Evolutionary conservation across 1,284 basidiomycete species (phyloP).

Genomic region (Puccinia novopanici): DNA sequence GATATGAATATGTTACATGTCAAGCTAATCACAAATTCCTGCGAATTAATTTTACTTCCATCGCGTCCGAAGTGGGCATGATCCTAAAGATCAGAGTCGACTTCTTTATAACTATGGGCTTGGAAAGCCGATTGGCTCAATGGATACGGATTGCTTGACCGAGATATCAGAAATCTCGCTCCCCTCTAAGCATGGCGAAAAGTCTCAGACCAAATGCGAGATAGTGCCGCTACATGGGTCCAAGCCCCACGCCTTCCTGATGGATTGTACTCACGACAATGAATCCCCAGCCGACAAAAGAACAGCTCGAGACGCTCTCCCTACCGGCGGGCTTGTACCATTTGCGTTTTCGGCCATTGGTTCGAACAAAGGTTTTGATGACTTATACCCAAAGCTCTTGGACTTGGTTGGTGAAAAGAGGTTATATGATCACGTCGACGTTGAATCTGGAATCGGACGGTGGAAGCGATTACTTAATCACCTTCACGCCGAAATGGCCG

Average conservation of each 20-base stretch:
- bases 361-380: conserved; percentile 92
- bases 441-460: conserved; percentile 66
- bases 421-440: conserved; percentile 67
- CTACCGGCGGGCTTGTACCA: conserved; percentile 81
- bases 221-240: conserved; percentile 81
- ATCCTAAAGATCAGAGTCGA: conserved; percentile 29
- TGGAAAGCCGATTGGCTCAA: conserved; percentile 87
- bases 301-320: conserved; percentile 86
- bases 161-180: conserved; percentile 66
- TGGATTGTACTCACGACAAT: conserved; percentile 94
- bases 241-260: conserved; percentile 82
- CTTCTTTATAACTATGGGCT: conserved; percentile 78
- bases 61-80: conserved; percentile 7
- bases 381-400: conserved; percentile 87
- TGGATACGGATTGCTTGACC: conserved; percentile 82
- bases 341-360: conserved; percentile 84
- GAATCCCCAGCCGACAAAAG: conserved; percentile 84
- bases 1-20: conserved; percentile 69
- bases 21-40: conserved; percentile 62
- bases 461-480: conserved; percentile 82
- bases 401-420: conserved; percentile 81
- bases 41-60: not conserved
- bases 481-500: conserved; percentile 83
- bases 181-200: conserved; percentile 55
- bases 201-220: conserved; percentile 61